These are phyloP conservation scores for Prunus mongolica DNA, from an alignment of 306 rosid genomes.

Conservation along the genomic window DNA sequence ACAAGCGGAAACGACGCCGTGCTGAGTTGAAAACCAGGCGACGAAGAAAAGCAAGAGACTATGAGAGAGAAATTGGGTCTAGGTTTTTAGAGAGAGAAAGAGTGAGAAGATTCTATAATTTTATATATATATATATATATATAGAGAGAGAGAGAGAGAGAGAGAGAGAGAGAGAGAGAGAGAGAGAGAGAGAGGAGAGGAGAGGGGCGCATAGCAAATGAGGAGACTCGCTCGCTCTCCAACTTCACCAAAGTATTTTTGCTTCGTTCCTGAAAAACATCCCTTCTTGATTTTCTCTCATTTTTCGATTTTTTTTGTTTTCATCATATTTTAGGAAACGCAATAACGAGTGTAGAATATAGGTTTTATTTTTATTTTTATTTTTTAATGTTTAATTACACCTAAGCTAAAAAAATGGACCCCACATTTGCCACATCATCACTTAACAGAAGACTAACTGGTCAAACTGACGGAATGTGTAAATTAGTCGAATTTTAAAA, in stretches of 20 bases:
- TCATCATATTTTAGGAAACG: background rate
- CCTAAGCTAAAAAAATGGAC: no score
- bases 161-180: background rate
- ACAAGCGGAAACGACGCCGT: background rate
- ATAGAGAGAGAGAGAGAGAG: background rate
- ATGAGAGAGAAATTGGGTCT: background rate
- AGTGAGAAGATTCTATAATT: background rate
- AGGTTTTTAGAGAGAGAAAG: slow-evolving; percentile 6
- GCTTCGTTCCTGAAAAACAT: background rate
- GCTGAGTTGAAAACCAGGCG: background rate
- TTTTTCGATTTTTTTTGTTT: background rate
- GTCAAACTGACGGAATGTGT: no score
- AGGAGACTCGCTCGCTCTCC: background rate
- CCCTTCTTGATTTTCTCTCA: no score
- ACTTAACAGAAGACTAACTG: no score
- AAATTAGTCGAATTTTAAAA: no score
- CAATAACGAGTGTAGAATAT: background rate
- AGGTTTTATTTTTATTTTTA: no score
- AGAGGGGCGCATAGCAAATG: background rate
- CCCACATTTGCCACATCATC: no score
- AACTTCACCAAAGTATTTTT: background rate
- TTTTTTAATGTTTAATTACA: no score
- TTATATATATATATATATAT: no score
- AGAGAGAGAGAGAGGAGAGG: background rate
- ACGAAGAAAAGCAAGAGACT: background rate